A percentile compares a stretch with the other conserved stretches of the same genome.
Conservation (phyloP, 2,329 filamentous ascomycete species). For the Fusarium papillatum region DNA sequence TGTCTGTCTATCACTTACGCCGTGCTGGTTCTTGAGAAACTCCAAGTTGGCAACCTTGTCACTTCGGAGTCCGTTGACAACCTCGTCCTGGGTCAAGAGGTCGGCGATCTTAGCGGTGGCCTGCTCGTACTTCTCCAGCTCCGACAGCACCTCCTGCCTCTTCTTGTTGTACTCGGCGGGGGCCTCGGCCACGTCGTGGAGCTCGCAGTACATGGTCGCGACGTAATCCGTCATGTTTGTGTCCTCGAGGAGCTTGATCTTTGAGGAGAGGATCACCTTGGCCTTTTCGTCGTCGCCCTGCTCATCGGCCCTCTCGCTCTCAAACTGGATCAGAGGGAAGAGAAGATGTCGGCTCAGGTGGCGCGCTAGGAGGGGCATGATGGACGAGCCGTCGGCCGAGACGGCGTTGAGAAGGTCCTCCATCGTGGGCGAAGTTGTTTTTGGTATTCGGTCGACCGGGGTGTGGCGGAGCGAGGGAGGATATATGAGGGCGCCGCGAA, state of each 20-base stretch:
- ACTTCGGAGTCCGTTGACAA: slow-evolving; percentile 90
- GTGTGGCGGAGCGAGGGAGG: slow-evolving; percentile 20
- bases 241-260: slow-evolving; percentile 94
- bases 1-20: slow-evolving; percentile 65
- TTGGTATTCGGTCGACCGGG: slow-evolving; percentile 25
- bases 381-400: slow-evolving; percentile 77
- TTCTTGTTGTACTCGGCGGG: slow-evolving; percentile 91
- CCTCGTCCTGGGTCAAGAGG: slow-evolving; percentile 88
- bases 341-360: slow-evolving; percentile 97
- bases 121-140: slow-evolving; percentile 86
- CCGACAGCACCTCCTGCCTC: slow-evolving; percentile 88
- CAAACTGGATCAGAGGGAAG: slow-evolving; percentile 96
- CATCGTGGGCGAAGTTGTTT: slow-evolving; percentile 47
- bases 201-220: slow-evolving; percentile 89
- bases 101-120: slow-evolving; percentile 91
- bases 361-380: slow-evolving; percentile 90
- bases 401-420: slow-evolving; percentile 65
- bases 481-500: slow-evolving; percentile 43
- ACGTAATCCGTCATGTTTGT: slow-evolving; percentile 99
- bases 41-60: slow-evolving; percentile 99
- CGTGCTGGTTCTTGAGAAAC: slow-evolving; percentile 96
- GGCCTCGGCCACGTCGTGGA: slow-evolving; percentile 82
- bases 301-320: slow-evolving; percentile 85
- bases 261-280: slow-evolving; percentile 83
- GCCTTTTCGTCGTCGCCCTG: slow-evolving; percentile 70